Conservation (phyloP, 139 green algal species). For the Chlorella sp. region DNA sequence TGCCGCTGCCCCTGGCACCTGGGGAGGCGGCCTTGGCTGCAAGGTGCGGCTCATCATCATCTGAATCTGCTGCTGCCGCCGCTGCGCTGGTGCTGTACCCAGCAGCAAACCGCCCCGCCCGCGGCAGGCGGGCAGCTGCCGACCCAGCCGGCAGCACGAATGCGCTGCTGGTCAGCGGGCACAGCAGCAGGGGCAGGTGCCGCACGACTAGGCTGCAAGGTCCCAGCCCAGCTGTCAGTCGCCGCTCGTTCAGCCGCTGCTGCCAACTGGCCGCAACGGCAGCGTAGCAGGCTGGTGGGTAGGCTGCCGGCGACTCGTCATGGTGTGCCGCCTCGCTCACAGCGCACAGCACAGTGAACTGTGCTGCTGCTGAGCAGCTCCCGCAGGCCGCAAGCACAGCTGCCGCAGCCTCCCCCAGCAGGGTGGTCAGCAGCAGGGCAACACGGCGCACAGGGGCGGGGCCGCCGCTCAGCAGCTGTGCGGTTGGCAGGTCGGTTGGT, state of each 20-base stretch:
- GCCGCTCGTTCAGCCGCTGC: constrained; percentile 10
- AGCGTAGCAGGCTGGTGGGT: constrained; percentile 22
- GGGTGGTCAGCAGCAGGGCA: constrained; percentile 13
- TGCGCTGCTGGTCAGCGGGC: constrained; percentile 43
- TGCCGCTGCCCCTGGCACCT: constrained; percentile 4
- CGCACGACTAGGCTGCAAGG: constrained; percentile 37
- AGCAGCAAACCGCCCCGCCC: constrained; percentile 5
- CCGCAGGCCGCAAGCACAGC: constrained; percentile 3
- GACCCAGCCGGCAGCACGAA: constrained; percentile 71
- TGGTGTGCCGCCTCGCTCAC: constrained; percentile 20
- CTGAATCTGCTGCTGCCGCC: not conserved
- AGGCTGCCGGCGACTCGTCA: constrained; percentile 4
- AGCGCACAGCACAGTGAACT: constrained; percentile 19
- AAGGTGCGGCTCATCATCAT: not conserved
- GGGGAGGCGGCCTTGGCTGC: not conserved
- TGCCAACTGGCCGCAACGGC: not conserved
- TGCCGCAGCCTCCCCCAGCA: constrained; percentile 28
- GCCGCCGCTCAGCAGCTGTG: not conserved
- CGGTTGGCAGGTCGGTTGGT: not conserved
- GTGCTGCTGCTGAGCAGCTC: not conserved
- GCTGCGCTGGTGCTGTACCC: constrained; percentile 12
- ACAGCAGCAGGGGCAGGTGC: constrained; percentile 58
- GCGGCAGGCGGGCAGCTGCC: constrained; percentile 10
- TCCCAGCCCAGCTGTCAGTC: not conserved
- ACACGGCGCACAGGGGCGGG: not conserved